Percentiles rank a stretch among this genome's conserved stretches.
Conservation (phyloP, 768 basidiomycete species). For the Thelephora aurantiotincta region DNA sequence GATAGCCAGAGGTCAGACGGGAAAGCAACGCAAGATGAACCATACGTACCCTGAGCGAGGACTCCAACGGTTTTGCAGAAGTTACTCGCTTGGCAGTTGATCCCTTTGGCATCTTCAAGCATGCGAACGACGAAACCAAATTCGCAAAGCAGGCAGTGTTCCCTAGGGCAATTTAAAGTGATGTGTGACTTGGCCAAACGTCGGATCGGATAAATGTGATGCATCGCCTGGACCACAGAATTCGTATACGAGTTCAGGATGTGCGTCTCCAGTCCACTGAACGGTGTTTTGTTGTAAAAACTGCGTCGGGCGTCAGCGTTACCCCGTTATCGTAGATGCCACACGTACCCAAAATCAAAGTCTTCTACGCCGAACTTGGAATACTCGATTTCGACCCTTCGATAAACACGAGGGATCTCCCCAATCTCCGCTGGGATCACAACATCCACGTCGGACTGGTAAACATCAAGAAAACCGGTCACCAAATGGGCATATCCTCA, state of each 20-base stretch:
- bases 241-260: conserved; percentile 98
- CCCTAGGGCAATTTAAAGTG: conserved; percentile 72
- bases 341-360: conserved; percentile 85
- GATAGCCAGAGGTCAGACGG: background rate
- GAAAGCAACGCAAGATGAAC: background rate
- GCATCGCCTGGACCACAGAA: conserved; percentile 76
- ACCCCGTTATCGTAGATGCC: background rate
- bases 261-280: conserved; percentile 90
- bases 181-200: conserved; percentile 84
- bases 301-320: conserved; percentile 22
- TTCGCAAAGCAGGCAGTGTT: conserved; percentile 92
- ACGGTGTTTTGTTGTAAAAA: conserved; percentile 86
- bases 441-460: conserved; percentile 39
- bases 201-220: conserved; percentile 69
- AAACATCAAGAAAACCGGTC: conserved; percentile 10
- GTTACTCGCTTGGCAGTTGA: conserved; percentile 93
- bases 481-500: conserved; percentile 14
- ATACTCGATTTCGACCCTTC: conserved; percentile 94
- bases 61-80: conserved; percentile 91
- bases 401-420: conserved; percentile 68
- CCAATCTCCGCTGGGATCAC: conserved; percentile 36
- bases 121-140: conserved; percentile 89
- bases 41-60: conserved; percentile 60
- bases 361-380: conserved; percentile 98
- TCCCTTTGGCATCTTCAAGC: conserved; percentile 90